A percentile compares a stretch with the other conserved stretches of the same genome.
Conservation (phyloP, 352 stramenopile genomes). For the Globisporangium spiculum region DNA sequence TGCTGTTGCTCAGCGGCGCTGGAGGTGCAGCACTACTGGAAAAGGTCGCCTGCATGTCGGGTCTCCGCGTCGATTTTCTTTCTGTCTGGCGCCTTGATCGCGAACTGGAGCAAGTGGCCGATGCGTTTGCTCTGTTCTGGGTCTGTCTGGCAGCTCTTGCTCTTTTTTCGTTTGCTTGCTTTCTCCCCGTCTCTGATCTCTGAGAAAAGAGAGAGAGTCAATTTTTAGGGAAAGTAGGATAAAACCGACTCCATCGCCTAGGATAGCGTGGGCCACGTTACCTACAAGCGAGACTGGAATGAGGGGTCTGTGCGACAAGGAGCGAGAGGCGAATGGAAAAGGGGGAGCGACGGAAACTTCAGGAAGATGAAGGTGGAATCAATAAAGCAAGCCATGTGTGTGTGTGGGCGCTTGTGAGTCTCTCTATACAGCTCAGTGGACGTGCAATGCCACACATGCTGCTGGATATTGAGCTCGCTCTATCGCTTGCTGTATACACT, state of each 20-base stretch:
- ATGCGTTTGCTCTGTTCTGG: background rate
- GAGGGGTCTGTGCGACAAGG: background rate
- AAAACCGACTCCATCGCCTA: background rate
- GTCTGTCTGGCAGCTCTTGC: constrained; percentile 5
- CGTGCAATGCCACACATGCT: background rate
- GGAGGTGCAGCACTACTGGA: background rate
- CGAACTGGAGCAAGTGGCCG: background rate
- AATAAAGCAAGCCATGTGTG: background rate
- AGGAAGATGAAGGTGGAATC: background rate
- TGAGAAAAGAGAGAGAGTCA: background rate
- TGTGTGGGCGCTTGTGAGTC: background rate
- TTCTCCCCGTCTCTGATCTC: constrained; percentile 1
- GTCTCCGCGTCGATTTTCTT: background rate
- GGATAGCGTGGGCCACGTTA: background rate
- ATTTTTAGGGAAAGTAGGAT: background rate
- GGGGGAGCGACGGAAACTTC: background rate
- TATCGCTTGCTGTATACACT: background rate
- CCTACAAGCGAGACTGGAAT: background rate
- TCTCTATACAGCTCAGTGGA: background rate
- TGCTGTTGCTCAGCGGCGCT: constrained; percentile 8
- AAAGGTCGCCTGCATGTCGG: constrained; percentile 1
- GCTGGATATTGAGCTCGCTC: background rate
- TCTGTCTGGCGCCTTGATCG: constrained; percentile 6
- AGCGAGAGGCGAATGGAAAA: background rate
- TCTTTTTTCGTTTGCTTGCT: constrained; percentile 7